These are phyloP conservation scores for Triticum dicoccoides DNA, from an alignment of 176 grass and related monocot genomes.

Conservation along the genomic window DNA sequence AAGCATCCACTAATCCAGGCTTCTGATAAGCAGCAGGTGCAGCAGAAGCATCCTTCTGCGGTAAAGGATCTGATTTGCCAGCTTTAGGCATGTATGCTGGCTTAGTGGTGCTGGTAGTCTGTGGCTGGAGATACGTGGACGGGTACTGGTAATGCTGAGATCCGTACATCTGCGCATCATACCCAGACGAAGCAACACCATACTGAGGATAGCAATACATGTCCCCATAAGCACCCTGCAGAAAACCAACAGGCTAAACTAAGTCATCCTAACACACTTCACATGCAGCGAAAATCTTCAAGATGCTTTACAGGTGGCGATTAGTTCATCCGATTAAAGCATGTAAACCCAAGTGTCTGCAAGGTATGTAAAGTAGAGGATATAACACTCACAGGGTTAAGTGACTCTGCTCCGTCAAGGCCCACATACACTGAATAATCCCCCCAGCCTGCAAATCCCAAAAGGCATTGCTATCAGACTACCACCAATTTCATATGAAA, in stretches of 20 bases:
- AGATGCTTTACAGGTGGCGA: background rate
- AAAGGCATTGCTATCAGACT: background rate
- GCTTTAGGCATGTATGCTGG: slow-evolving; percentile 30
- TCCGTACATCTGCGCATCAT: slow-evolving; percentile 61
- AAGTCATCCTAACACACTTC: background rate
- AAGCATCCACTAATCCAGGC: slow-evolving; percentile 24
- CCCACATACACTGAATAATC: slow-evolving; percentile 42
- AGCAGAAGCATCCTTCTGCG: slow-evolving; percentile 32
- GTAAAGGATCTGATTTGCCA: slow-evolving; percentile 18
- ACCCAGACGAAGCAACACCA: slow-evolving; percentile 39
- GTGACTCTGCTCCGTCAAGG: slow-evolving; percentile 40
- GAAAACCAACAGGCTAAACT: background rate
- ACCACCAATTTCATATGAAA: background rate
- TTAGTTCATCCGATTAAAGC: background rate
- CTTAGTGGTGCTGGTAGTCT: slow-evolving; percentile 34
- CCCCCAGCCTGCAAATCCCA: slow-evolving; percentile 39
- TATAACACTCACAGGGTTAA: slow-evolving; percentile 38
- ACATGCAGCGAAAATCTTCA: background rate
- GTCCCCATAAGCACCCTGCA: slow-evolving; percentile 75
- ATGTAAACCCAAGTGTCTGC: background rate
- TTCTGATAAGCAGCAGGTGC: slow-evolving; percentile 32
- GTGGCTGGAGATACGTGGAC: slow-evolving; percentile 44
- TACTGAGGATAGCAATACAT: slow-evolving; percentile 72
- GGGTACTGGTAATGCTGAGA: slow-evolving; percentile 57
- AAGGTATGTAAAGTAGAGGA: background rate